Percentiles rank a stretch among this genome's conserved stretches.
Evolutionary conservation across 78 protist genomes (phyloP).

Genomic region (Pelomyxa schiedti): DNA sequence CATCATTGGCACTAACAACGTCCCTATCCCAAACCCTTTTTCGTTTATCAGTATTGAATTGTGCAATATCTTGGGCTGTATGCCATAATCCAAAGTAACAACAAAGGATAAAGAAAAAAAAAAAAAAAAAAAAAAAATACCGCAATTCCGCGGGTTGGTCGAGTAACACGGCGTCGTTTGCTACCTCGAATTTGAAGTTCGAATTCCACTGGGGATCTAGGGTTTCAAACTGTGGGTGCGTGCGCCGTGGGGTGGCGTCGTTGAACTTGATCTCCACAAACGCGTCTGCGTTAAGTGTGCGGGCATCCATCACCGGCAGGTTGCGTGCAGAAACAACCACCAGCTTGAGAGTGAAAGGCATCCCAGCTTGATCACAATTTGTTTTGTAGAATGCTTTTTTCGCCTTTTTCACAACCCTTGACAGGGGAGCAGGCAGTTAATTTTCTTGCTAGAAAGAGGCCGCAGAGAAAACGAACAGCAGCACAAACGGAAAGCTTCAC

Average conservation of each 20-base stretch:
- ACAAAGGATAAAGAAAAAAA: no score
- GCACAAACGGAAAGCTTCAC: no score
- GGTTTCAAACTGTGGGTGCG: constrained; percentile 53
- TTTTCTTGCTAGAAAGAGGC: no score
- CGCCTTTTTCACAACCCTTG: no score
- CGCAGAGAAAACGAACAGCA: no score
- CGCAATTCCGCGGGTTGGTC: constrained; percentile 70
- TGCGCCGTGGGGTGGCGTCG: neutral
- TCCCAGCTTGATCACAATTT: no score
- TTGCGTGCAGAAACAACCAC: constrained; percentile 62
- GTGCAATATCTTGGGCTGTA: no score
- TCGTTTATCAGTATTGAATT: constrained; percentile 31
- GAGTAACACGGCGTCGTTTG: constrained; percentile 62
- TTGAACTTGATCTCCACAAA: constrained; percentile 57
- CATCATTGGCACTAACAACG: constrained; percentile 35
- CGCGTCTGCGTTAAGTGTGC: constrained; percentile 71
- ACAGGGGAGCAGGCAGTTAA: no score
- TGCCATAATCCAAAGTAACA: no score
- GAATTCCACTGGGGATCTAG: constrained; percentile 72
- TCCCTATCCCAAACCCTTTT: constrained; percentile 57
- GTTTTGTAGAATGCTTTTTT: no score
- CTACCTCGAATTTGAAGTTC: constrained; percentile 60
- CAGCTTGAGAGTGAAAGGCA: constrained; percentile 68
- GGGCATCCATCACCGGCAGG: constrained; percentile 88
- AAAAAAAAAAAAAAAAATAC: no score